phyloP scores from a whole-genome alignment of 2,329 filamentous ascomycete genomes.

The Fusarium metavorans region DNA sequence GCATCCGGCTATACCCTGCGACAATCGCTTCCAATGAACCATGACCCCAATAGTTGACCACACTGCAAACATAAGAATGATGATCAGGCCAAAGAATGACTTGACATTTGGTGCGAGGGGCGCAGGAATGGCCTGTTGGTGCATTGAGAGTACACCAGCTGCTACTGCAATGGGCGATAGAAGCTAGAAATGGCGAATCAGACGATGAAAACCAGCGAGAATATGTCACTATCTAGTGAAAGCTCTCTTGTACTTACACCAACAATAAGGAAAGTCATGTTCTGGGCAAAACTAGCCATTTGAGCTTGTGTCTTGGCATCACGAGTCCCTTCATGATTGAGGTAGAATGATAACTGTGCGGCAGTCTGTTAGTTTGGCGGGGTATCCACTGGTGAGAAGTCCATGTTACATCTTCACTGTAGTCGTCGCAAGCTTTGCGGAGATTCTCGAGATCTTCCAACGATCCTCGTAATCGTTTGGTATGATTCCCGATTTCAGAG shows the following conservation, averaged over 20 bases:
- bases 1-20: rapidly evolving
- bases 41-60: neutral
- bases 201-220: neutral
- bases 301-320: neutral
- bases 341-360: neutral
- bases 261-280: neutral
- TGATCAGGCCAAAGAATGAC: neutral
- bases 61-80: neutral
- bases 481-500: neutral
- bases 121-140: neutral
- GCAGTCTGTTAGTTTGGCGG: neutral
- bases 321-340: neutral
- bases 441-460: neutral
- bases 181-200: neutral
- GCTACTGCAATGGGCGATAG: neutral
- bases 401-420: neutral
- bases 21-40: neutral
- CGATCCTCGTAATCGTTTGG: neutral
- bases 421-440: neutral
- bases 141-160: neutral
- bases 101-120: neutral
- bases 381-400: no score
- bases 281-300: neutral
- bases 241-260: neutral
- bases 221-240: neutral